phyloP scores from a whole-genome alignment of 345 rosid species.

The Stellera chamaejasme region DNA sequence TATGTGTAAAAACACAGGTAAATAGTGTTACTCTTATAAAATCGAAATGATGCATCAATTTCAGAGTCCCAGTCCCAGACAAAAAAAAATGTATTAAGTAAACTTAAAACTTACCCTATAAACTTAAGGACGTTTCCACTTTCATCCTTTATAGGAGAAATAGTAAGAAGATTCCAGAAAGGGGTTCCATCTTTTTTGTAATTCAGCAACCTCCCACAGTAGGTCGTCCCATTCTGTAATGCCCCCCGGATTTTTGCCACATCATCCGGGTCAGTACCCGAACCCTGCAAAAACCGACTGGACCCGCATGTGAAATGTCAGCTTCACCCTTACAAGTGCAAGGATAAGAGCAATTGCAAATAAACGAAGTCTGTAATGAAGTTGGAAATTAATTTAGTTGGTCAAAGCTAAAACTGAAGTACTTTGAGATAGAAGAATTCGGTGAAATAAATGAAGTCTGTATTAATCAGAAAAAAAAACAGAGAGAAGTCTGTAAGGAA shows the following conservation, averaged over 20 bases:
- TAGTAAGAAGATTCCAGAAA: constrained; percentile 95
- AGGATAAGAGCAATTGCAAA: no score
- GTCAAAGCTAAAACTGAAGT: no score
- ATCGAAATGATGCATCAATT: neutral
- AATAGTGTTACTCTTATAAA: no score
- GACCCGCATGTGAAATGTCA: constrained; percentile 9
- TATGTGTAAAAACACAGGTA: no score
- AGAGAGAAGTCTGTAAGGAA: no score
- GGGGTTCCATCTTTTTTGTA: constrained; percentile 91
- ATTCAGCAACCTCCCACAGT: constrained; percentile 87
- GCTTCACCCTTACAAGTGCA: constrained; percentile 6
- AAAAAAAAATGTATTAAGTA: neutral
- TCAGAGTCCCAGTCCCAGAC: neutral
- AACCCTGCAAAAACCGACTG: constrained; percentile 90
- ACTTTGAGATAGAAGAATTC: no score
- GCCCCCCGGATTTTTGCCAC: constrained; percentile 74
- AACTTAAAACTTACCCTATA: constrained; percentile 61
- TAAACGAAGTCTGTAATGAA: no score
- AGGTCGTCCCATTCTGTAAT: constrained; percentile 44
- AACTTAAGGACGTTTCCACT: constrained; percentile 76
- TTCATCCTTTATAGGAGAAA: constrained; percentile 89
- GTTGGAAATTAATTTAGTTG: no score
- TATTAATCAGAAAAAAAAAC: no score
- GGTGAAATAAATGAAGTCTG: no score
- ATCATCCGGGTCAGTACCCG: constrained; percentile 85